Base-by-base conservation (phyloP, 148 eudicot genomes). In the Camellia japonica region DNA sequence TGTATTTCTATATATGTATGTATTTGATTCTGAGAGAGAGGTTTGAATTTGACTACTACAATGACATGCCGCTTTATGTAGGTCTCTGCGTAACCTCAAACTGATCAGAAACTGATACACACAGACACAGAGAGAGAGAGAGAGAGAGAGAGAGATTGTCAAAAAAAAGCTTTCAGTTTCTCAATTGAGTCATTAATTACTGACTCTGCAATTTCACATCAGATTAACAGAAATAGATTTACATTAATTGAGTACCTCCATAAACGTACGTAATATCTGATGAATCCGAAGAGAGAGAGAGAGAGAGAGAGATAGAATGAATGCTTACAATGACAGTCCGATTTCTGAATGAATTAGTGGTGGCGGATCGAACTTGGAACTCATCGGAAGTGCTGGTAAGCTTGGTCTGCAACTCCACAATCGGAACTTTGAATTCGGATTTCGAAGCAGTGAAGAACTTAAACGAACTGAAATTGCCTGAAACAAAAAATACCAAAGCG, bases 341-440 rank as follows among this genome's bases (percentile, higher is more conserved):
- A 51, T 68, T 78, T 78, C 73, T 67, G 47, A n/a, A 54, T 47
- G 52, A 18, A 58, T 44, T 12, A 74, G 49, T 4, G 9, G 72
- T 7, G 13, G 52, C 16, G 3, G 49, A 6, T 55, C 74, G 2
- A 70, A 30, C 59, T 58, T 8, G 23, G 15, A 46, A 43, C 4
- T 19, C 43, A 46, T 23, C 52, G 52, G 5, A 2, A 19, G 4
- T 12, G 52, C 18, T 8, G 3, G 42, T 62, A 15, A 80, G 12
- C 76, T 80, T 80, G 30, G 51, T 72, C 38, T 44, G 69, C 19
- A 72, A 80, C 69, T 60, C 49, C 9, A 15, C 77, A 20, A 60
- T 60, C 58, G 59, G 75, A 41, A 70, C 52, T 15, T 7, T 11
- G 54, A 41, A 70, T 18, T 58, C 59, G 2, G 44, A 46, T 2